Evolutionary conservation across 106 monocot genomes (phyloP).

Genomic region (Narthecium ossifragum): DNA sequence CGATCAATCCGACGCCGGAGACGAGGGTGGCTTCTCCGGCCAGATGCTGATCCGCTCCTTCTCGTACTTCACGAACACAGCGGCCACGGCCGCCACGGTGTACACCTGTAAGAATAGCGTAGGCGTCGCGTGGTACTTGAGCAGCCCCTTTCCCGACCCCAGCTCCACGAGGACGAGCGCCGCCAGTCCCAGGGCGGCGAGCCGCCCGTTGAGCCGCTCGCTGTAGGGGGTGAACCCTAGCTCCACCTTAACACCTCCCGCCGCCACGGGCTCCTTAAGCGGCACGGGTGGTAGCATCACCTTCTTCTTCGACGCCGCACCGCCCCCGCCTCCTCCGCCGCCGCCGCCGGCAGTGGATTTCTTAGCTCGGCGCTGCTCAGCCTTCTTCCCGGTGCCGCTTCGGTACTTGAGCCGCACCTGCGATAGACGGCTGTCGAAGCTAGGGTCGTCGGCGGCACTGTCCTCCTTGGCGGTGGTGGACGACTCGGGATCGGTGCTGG

Average conservation of each 20-base stretch:
- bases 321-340: neutral
- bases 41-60: constrained; percentile 82
- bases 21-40: constrained; percentile 30
- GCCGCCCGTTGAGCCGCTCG: constrained; percentile 67
- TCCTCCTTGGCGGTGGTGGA: constrained; percentile 2
- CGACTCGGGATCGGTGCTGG: neutral
- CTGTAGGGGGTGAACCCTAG: constrained; percentile 76
- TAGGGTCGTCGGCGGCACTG: constrained; percentile 7
- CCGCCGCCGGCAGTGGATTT: constrained; percentile 14
- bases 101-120: constrained; percentile 76
- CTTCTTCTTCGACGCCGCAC: constrained; percentile 9
- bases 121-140: constrained; percentile 57
- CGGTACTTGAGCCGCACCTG: constrained; percentile 74
- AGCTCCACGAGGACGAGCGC: constrained; percentile 85
- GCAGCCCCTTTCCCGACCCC: constrained; percentile 56
- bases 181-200: constrained; percentile 65
- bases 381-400: constrained; percentile 77
- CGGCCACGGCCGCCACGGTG: constrained; percentile 44
- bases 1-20: too few relatives aligned
- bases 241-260: constrained; percentile 51
- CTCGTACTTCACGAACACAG: constrained; percentile 66
- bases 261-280: constrained; percentile 34
- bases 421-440: constrained; percentile 52
- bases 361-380: constrained; percentile 50
- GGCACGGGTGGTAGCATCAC: constrained; percentile 70